Percentiles rank a stretch among this genome's conserved stretches.
Conservation (phyloP, 805 yeast genomes). For the Pichia cephalocereana region DNA sequence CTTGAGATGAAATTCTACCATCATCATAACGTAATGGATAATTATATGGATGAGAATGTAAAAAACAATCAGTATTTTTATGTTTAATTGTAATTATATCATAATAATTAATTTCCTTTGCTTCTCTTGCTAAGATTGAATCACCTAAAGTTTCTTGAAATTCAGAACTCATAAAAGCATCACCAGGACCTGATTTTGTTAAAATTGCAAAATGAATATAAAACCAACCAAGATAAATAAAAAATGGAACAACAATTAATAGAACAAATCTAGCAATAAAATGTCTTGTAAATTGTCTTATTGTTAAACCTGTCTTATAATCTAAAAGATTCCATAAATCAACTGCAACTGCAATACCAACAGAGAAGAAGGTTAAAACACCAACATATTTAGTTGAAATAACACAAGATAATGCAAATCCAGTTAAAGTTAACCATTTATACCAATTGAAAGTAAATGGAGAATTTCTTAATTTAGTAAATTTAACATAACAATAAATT, state of each 20-base stretch:
- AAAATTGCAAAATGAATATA: conserved; percentile 81
- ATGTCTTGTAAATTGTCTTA: conserved; percentile 54
- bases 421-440: conserved; percentile 78
- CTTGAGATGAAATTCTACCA: conserved; percentile 89
- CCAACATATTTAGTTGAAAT: conserved; percentile 97
- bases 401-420: conserved; percentile 79
- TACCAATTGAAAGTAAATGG: conserved; percentile 78
- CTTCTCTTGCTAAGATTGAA: conserved; percentile 60
- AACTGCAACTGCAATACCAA: conserved; percentile 77
- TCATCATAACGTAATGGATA: conserved; percentile 94
- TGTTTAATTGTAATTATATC: conserved; percentile 75
- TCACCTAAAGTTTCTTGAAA: conserved; percentile 91
- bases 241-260: conserved; percentile 71
- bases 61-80: conserved; percentile 64
- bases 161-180: conserved; percentile 85
- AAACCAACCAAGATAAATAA: conserved; percentile 82
- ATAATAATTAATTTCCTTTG: conserved; percentile 64
- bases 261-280: conserved; percentile 63
- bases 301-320: conserved; percentile 51
- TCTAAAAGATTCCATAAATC: conserved; percentile 89
- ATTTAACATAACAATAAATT: conserved; percentile 68
- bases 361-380: conserved; percentile 76
- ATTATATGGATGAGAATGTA: conserved; percentile 70
- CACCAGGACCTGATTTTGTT: conserved; percentile 90
- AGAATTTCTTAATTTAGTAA: conserved; percentile 54